phyloP scores from a whole-genome alignment of 352 stramenopile species.

The Globisporangium perplexum region DNA sequence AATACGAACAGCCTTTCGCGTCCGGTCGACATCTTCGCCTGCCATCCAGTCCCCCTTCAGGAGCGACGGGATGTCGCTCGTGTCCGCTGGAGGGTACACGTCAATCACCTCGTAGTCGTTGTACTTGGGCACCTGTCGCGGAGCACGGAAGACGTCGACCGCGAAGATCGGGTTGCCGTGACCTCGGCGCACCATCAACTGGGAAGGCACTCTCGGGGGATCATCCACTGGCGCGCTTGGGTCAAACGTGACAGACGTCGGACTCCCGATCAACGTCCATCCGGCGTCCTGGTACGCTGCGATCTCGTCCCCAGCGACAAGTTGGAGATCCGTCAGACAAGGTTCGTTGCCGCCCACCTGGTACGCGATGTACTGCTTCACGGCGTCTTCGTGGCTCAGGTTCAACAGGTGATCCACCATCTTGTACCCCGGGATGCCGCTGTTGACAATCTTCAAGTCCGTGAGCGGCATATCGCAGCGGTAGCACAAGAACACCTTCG shows the following conservation, averaged over 20 bases:
- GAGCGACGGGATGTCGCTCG: slow-evolving; percentile 9
- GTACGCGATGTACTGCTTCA: slow-evolving; percentile 79
- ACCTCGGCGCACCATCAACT: slow-evolving; percentile 69
- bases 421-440: slow-evolving; percentile 75
- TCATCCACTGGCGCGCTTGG: slow-evolving; percentile 5
- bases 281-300: slow-evolving; percentile 36
- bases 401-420: slow-evolving; percentile 80
- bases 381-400: slow-evolving; percentile 48
- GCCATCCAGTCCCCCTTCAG: slow-evolving; percentile 76
- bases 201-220: slow-evolving; percentile 14
- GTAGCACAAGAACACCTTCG: slow-evolving; percentile 84
- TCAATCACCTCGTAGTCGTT: slow-evolving; percentile 88
- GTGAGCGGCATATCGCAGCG: slow-evolving; percentile 87
- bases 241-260: slow-evolving; percentile 29
- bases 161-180: slow-evolving; percentile 86
- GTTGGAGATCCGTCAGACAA: slow-evolving; percentile 71
- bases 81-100: slow-evolving; percentile 23
- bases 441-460: slow-evolving; percentile 82
- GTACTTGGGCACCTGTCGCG: slow-evolving; percentile 80
- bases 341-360: slow-evolving; percentile 80
- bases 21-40: slow-evolving; percentile 63
- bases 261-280: slow-evolving; percentile 71
- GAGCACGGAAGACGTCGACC: slow-evolving; percentile 81
- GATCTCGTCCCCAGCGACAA: slow-evolving; percentile 47
- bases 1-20: slow-evolving; percentile 57